Base-by-base conservation (phyloP, 2,329 filamentous ascomycete genomes). In the Epichloe brachyelytri region DNA sequence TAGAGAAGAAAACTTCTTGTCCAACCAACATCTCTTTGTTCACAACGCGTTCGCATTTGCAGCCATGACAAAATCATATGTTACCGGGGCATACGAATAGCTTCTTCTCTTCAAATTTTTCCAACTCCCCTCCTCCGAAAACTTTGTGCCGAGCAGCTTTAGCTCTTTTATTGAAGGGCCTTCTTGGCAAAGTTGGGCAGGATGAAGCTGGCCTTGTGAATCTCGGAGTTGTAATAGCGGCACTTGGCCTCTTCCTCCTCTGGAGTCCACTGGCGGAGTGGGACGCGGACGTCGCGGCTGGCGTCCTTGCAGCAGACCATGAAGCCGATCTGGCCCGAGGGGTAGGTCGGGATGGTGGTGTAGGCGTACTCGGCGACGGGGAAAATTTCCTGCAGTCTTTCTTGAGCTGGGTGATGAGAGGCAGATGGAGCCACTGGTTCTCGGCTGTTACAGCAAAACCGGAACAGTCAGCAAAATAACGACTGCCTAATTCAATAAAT, bases 281-380 rank as follows among this genome's bases (percentile, higher is more conserved):
- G 93, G 71, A 83, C 86, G 70, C 80, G 88, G 67, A 97, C 79
- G 72, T 98, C 80, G 69, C 83, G 81, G 66, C 72, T 82, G 68
- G 82, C 75, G 68, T 97, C 91, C 82, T 98, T 97, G 84, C 79
- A 87, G 83, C 93, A 97, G 67, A 98, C 88, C 90, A 98, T 96
- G 84, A 98, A 98, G 68, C 93, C 93, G 65, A 98, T 98, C 77
- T 98, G 93, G 68, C 93, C 93, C 52, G 88, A 95, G 59, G 93
- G 93, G 78, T 98, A 98, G 67, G 93, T 98, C 54, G 93, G 93
- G 71, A 98, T 98, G 63, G 91, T 97, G 65, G 91, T 97, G 81
- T 96, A 98, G 62, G 87, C 93, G 75, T 97, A 98, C 76, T 98
- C 93, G 69, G 86, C 93, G 56, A 88, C 87, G 58, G 93, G 90